phyloP scores from a whole-genome alignment of 139 green algal genomes.

The Micromonas commoda region DNA sequence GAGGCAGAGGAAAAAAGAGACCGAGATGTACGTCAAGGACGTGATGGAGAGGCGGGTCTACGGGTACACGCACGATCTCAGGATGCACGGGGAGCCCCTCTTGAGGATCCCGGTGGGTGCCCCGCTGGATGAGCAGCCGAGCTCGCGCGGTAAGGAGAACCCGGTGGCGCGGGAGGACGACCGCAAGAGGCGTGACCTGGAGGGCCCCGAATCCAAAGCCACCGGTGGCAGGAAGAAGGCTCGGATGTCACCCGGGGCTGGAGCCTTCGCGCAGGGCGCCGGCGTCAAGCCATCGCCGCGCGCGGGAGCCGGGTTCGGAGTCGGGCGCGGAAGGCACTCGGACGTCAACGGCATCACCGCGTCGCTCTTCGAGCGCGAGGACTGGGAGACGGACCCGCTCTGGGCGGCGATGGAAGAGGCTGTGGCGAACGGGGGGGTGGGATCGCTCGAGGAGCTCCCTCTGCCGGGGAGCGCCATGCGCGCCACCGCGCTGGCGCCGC shows the following conservation, averaged over 20 bases:
- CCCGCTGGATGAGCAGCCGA: not conserved
- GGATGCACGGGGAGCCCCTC: not conserved
- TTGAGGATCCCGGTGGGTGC: not conserved
- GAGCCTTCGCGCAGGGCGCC: no score
- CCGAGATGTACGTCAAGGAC: constrained; percentile 8
- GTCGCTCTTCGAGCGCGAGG: no score
- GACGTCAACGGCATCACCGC: no score
- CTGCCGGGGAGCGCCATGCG: no score
- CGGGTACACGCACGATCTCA: not conserved
- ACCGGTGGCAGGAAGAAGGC: not conserved
- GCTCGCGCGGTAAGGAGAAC: not conserved
- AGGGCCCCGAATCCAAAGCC: not conserved
- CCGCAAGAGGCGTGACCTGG: not conserved
- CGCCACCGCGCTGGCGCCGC: no score
- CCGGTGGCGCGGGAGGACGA: not conserved
- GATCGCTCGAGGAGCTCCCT: no score
- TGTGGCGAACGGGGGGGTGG: no score
- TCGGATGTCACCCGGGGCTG: not conserved
- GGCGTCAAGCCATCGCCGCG: no score
- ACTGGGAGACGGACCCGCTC: no score
- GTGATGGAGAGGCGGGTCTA: constrained; percentile 11
- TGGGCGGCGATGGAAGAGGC: no score
- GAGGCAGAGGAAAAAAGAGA: not conserved
- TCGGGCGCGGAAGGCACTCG: no score
- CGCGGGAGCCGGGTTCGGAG: no score